These are phyloP conservation scores for Dendrostoma leiphaemia DNA, from an alignment of 2,329 filamentous ascomycete species.

Conservation along the genomic window DNA sequence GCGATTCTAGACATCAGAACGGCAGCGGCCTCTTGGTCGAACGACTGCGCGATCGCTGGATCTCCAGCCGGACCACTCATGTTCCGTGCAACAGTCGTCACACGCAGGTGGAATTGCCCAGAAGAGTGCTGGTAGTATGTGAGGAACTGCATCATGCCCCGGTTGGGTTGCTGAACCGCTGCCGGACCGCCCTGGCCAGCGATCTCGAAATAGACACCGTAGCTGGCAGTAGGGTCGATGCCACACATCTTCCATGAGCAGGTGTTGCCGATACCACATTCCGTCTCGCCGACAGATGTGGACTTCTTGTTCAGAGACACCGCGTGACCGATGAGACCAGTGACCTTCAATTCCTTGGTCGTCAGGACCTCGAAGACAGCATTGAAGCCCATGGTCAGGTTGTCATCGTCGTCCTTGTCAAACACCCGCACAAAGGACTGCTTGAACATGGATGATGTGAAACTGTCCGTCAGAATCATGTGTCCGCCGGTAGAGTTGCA, in stretches of 20 bases:
- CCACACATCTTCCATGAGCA: slow-evolving; percentile 99
- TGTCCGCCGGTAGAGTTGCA: slow-evolving; percentile 95
- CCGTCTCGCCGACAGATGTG: slow-evolving; percentile 92
- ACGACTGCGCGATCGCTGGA: slow-evolving; percentile 91
- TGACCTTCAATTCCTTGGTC: slow-evolving; percentile 97
- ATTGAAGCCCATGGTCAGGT: slow-evolving; percentile 97
- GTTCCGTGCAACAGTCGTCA: slow-evolving; percentile 89
- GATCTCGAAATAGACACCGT: slow-evolving; percentile 97
- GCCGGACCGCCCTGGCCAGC: slow-evolving; percentile 87
- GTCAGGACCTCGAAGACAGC: slow-evolving; percentile 93
- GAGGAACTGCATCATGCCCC: slow-evolving; percentile 96
- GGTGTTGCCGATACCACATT: slow-evolving; percentile 97
- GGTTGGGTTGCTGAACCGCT: slow-evolving; percentile 80
- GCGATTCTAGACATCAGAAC: slow-evolving; percentile 99
- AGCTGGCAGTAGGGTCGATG: slow-evolving; percentile 90
- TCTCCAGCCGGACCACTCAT: slow-evolving; percentile 92
- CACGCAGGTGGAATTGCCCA: slow-evolving; percentile 91
- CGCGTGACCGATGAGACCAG: slow-evolving; percentile 92
- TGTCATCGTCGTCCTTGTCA: slow-evolving; percentile 93
- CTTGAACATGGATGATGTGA: slow-evolving; percentile 99
- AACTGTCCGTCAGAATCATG: slow-evolving; percentile 97
- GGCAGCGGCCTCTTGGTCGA: slow-evolving; percentile 96
- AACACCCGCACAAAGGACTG: slow-evolving; percentile 97
- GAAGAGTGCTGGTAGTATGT: slow-evolving; percentile 98
- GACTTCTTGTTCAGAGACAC: slow-evolving; percentile 98